Evolutionary conservation across 495 filamentous ascomycete genomes (phyloP).

Genomic region (Daldinia concentrica): DNA sequence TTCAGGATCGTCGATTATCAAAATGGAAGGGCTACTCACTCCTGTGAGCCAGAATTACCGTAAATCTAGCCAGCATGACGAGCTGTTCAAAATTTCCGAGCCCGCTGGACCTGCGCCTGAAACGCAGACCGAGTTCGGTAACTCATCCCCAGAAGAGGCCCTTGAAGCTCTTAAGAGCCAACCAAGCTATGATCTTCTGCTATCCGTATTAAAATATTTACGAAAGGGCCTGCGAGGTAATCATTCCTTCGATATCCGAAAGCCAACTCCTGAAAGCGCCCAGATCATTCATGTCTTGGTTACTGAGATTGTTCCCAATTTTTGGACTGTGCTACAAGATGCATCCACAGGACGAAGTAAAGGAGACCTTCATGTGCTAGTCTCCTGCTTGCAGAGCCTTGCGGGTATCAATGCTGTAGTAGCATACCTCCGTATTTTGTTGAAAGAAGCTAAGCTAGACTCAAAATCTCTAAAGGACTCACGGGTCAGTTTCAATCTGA

Average conservation of each 20-base stretch:
- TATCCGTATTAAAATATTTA: slow-evolving; percentile 63
- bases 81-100: slow-evolving; percentile 33
- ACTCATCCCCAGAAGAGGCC: slow-evolving; percentile 63
- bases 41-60: slow-evolving; percentile 58
- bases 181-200: slow-evolving; percentile 68
- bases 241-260: slow-evolving; percentile 65
- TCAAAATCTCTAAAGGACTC: slow-evolving; percentile 46
- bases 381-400: slow-evolving; percentile 75
- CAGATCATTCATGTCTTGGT: slow-evolving; percentile 77
- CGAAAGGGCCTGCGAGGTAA: slow-evolving; percentile 45
- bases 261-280: slow-evolving; percentile 70
- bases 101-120: slow-evolving; percentile 8
- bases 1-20: slow-evolving; percentile 8
- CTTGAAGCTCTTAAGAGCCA: slow-evolving; percentile 70
- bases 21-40: slow-evolving; percentile 62
- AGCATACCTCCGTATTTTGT: slow-evolving; percentile 64
- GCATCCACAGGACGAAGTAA: slow-evolving; percentile 47
- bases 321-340: slow-evolving; percentile 71
- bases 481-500: slow-evolving; percentile 53
- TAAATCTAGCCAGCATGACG: slow-evolving; percentile 33
- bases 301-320: slow-evolving; percentile 74
- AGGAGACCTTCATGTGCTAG: slow-evolving; percentile 55
- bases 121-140: slow-evolving; percentile 22
- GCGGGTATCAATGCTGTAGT: slow-evolving; percentile 76
- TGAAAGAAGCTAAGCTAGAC: slow-evolving; percentile 55